phyloP scores from a whole-genome alignment of 768 basidiomycete species.

The Mycena polygramma region DNA sequence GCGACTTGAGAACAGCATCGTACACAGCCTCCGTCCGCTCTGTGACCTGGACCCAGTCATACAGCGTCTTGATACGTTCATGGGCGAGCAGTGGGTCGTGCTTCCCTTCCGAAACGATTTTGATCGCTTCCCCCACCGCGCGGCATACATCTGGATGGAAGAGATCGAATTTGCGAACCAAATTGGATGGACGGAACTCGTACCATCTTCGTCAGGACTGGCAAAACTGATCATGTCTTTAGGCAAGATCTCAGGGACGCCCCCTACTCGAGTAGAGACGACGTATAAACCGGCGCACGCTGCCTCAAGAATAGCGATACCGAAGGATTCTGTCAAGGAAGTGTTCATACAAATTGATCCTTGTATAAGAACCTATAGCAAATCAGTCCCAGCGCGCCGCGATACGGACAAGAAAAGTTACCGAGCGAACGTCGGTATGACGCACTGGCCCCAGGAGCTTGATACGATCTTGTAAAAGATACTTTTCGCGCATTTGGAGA shows the following conservation, averaged over 20 bases:
- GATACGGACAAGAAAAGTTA: slow-evolving; percentile 44
- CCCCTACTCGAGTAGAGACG: slow-evolving; percentile 94
- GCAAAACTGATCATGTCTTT: slow-evolving; percentile 97
- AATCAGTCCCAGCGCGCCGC: not conserved
- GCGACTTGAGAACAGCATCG: slow-evolving; percentile 68
- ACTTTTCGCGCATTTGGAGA: slow-evolving; percentile 94
- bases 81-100: slow-evolving; percentile 87
- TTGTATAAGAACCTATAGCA: slow-evolving; percentile 77
- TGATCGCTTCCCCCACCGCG: slow-evolving; percentile 85
- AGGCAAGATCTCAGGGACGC: slow-evolving; percentile 95
- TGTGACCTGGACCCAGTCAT: slow-evolving; percentile 88
- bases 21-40: slow-evolving; percentile 90
- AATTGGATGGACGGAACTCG: slow-evolving; percentile 39
- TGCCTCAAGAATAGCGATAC: slow-evolving; percentile 97
- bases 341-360: slow-evolving; percentile 97
- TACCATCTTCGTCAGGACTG: slow-evolving; percentile 93
- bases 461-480: slow-evolving; percentile 92
- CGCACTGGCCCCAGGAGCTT: slow-evolving; percentile 86
- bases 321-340: slow-evolving; percentile 95
- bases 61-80: slow-evolving; percentile 83
- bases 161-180: not conserved
- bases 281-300: slow-evolving; percentile 96
- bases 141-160: slow-evolving; percentile 78
- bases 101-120: slow-evolving; percentile 70
- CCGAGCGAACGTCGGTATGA: slow-evolving; percentile 86